These are phyloP conservation scores for Uronychia setigera DNA, from an alignment of 73 alveolate species.

Conservation along the genomic window DNA sequence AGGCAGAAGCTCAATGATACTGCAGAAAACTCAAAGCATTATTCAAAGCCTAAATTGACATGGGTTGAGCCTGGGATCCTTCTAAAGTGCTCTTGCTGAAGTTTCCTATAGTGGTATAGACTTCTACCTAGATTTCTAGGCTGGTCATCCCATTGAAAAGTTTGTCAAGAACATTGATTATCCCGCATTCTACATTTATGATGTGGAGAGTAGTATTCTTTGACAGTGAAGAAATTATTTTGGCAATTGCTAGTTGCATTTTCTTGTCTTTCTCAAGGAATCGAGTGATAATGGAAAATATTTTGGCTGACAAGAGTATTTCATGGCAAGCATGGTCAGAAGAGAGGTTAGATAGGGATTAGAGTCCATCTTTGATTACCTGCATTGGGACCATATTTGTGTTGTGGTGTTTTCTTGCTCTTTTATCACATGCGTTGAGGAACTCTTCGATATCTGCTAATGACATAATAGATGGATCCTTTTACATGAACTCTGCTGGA, in stretches of 20 bases:
- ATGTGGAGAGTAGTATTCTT: no score
- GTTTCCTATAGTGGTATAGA: no score
- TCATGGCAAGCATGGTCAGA: background rate
- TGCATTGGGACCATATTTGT: background rate
- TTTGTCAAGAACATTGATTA: no score
- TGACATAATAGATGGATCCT: background rate
- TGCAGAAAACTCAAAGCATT: no score
- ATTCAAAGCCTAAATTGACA: no score
- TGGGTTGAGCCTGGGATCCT: no score
- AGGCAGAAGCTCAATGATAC: no score
- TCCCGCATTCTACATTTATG: no score
- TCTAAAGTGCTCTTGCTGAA: no score
- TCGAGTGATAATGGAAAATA: background rate
- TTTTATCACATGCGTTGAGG: background rate
- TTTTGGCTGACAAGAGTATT: background rate
- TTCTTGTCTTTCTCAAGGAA: background rate
- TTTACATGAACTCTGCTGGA: background rate
- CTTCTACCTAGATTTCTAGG: no score
- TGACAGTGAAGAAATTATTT: no score
- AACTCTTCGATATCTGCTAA: background rate
- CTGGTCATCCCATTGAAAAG: no score
- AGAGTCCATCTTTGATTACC: background rate
- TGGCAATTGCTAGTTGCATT: background rate
- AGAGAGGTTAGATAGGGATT: background rate
- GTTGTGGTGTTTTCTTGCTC: background rate